Conservation (phyloP, 2,329 filamentous ascomycete species). For the Penicillium sp. region DNA sequence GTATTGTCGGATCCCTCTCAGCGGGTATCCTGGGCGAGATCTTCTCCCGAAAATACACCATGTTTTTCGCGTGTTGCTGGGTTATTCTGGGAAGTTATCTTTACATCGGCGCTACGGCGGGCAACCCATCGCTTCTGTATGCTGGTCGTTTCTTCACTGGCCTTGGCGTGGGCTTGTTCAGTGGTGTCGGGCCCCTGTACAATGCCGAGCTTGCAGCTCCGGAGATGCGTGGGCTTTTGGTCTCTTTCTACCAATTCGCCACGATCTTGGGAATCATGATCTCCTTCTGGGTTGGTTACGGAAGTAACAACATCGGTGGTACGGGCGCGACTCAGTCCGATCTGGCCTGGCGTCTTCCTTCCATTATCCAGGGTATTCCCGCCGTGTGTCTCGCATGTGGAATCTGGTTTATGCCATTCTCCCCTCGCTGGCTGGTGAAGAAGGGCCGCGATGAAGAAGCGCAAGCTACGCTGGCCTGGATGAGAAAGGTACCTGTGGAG, state of each 20-base stretch:
- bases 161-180: conserved; percentile 34
- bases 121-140: conserved; percentile 26
- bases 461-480: conserved; percentile 25
- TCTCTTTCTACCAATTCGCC: conserved; percentile 36
- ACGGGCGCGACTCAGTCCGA: conserved; percentile 32
- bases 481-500: conserved; percentile 34
- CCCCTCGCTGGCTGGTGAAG: conserved; percentile 54
- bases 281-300: conserved; percentile 41
- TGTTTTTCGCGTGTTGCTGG: conserved; percentile 53
- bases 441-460: conserved; percentile 49
- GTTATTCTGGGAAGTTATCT: conserved; percentile 46
- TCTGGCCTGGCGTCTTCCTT: conserved; percentile 48
- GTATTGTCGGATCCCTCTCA: conserved; percentile 44
- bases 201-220: conserved; percentile 49
- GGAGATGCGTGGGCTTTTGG: conserved; percentile 33
- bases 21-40: conserved; percentile 52
- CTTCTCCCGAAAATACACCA: conserved; percentile 53
- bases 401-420: conserved; percentile 53
- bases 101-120: conserved; percentile 26
- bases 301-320: conserved; percentile 43
- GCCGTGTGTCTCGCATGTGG: conserved; percentile 36
- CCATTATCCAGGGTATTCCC: conserved; percentile 47
- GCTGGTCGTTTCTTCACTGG: conserved; percentile 34
- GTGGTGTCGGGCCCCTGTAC: conserved; percentile 48
- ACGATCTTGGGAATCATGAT: conserved; percentile 38